Conservation (phyloP, 345 rosid species). For the Eucalyptus tenuipes region DNA sequence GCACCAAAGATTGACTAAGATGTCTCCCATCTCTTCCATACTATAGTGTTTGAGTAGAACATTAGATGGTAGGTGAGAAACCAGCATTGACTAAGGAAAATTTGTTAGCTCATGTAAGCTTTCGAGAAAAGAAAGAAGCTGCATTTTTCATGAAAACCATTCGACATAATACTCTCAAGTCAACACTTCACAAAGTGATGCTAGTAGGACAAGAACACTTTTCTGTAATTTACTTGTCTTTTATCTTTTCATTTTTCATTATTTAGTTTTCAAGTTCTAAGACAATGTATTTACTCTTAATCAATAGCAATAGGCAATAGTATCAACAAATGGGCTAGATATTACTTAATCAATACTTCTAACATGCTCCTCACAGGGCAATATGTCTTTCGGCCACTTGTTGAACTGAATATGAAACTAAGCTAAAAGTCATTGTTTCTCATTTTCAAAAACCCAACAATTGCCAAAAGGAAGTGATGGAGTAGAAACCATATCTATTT, state of each 20-base stretch:
- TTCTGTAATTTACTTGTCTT: constrained; percentile 40
- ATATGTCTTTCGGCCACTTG: background rate
- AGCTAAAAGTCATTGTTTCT: background rate
- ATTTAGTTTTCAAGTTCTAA: background rate
- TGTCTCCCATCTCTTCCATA: background rate
- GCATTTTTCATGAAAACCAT: background rate
- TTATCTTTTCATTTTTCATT: background rate
- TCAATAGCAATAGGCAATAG: background rate
- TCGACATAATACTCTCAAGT: constrained; percentile 21
- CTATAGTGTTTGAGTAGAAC: background rate
- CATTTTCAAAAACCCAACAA: background rate
- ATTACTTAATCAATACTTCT: background rate
- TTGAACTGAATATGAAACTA: background rate
- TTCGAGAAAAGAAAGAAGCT: background rate
- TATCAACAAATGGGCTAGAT: background rate
- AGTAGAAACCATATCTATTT: background rate
- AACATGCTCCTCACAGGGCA: background rate
- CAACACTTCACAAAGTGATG: constrained; percentile 78
- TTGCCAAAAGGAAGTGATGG: background rate
- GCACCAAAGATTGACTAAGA: background rate
- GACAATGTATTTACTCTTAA: background rate
- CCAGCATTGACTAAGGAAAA: background rate
- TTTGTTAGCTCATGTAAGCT: background rate
- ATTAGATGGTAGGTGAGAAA: background rate
- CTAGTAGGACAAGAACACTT: constrained; percentile 60